Conservation (phyloP, 1,284 basidiomycete genomes). For the Pseudozyma thailandica region DNA sequence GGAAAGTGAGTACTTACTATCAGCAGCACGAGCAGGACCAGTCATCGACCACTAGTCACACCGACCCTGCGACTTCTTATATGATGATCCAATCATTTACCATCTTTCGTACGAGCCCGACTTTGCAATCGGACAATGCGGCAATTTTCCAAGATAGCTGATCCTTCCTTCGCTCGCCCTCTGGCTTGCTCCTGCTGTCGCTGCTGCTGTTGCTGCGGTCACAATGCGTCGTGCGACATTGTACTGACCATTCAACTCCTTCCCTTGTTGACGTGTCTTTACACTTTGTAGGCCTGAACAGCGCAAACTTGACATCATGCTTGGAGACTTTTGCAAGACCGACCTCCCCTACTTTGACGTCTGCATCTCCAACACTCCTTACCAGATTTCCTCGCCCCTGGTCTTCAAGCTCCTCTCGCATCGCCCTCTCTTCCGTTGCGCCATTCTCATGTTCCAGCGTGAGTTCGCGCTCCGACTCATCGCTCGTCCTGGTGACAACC, state of each 20-base stretch:
- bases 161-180: slow-evolving; percentile 4
- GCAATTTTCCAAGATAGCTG: slow-evolving; percentile 52
- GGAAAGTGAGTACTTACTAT: slow-evolving; percentile 81
- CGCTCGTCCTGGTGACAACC: slow-evolving; percentile 82
- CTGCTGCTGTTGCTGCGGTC: slow-evolving; percentile 6
- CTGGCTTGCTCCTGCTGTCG: slow-evolving; percentile 6
- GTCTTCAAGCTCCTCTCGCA: slow-evolving; percentile 97
- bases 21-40: slow-evolving; percentile 4
- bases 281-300: slow-evolving; percentile 82
- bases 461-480: slow-evolving; percentile 95
- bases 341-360: slow-evolving; percentile 98
- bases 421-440: slow-evolving; percentile 89
- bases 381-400: slow-evolving; percentile 97
- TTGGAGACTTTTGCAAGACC: slow-evolving; percentile 97
- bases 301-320: slow-evolving; percentile 89
- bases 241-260: slow-evolving; percentile 11
- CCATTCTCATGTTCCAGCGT: slow-evolving; percentile 99
- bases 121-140: slow-evolving; percentile 56
- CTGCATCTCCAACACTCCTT: slow-evolving; percentile 98
- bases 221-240: background rate
- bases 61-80: background rate
- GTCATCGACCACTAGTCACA: background rate
- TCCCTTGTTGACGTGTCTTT: background rate
- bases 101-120: slow-evolving; percentile 60
- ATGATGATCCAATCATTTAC: slow-evolving; percentile 54